Evolutionary conservation across 2,329 filamentous ascomycete species (phyloP), one percentile per base, ranked within the genome.

Genomic region (Chlorencoelia australis): DNA sequence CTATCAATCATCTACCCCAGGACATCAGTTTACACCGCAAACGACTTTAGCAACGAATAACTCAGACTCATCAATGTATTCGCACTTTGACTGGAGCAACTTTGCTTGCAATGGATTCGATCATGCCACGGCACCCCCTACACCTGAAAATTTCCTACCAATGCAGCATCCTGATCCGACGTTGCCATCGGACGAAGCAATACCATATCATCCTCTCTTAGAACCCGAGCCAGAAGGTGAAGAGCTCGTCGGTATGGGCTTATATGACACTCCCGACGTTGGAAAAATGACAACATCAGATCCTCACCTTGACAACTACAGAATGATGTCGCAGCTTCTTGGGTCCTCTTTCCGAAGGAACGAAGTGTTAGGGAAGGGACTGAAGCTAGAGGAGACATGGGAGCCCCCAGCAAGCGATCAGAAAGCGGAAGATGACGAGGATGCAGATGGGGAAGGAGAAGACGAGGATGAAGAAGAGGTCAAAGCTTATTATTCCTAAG

Each of bases 311-410:
- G 62, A 74, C 58, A 66, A 71, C 60, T 68, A 75, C 59, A 56
- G 67, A 33, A 67, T 67, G 4, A 37, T 48, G 4, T 68, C 65
- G 22, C 66, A 68, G 17, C 56, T 82, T 13, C 58, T 77, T 30
- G 69, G 70, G 16, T 61, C 70, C 6, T 56, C 64, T 2, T 67
- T 66, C 46, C 60, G 63, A 27, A 53, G 54, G 5, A 47, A 58
- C 0, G 67, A 69, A 44, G 63, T 69, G 3, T 66, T 63, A 13
- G 82, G 82, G 39, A 84, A 85, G 57, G 82, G 83, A 0, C 63
- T 89, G 47, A 89, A 87, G 56, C 64, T 91, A 3, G 83, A 89
- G 58, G 82, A 88, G 56, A 82, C 82, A 0, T 89, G 71, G 82
- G 79, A 75, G 57, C 82, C 69, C 13, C 79, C 78, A 1, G 68